Conservation (phyloP, 805 yeast genomes). For the Lipomyces kockii region DNA sequence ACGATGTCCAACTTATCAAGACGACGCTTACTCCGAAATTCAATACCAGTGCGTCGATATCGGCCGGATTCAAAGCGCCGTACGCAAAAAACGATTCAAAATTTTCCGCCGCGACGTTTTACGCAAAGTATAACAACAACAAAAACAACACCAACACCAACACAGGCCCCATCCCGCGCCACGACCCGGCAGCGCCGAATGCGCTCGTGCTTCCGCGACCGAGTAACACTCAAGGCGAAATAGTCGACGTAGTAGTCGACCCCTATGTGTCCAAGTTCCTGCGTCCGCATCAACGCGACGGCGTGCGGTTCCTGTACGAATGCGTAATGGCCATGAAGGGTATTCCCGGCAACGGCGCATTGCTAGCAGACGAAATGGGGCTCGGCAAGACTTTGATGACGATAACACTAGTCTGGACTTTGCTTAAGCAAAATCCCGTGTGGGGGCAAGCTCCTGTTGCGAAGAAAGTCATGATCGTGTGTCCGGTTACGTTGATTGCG, state of each 20-base stretch:
- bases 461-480: slow-evolving; percentile 73
- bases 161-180: slow-evolving; percentile 22
- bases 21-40: neutral
- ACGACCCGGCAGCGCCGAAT: slow-evolving; percentile 41
- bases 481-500: slow-evolving; percentile 86
- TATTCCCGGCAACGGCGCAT: slow-evolving; percentile 64
- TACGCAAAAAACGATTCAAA: neutral
- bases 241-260: slow-evolving; percentile 49
- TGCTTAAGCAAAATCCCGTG: slow-evolving; percentile 53
- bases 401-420: slow-evolving; percentile 81
- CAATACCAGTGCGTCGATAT: neutral
- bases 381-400: slow-evolving; percentile 88
- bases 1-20: neutral
- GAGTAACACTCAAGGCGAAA: slow-evolving; percentile 31
- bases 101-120: neutral
- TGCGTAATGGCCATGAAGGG: slow-evolving; percentile 75
- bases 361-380: slow-evolving; percentile 98
- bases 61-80: slow-evolving; percentile 15
- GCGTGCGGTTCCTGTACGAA: slow-evolving; percentile 78
- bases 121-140: neutral
- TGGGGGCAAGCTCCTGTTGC: slow-evolving; percentile 48
- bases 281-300: slow-evolving; percentile 88
- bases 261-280: slow-evolving; percentile 47
- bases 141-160: neutral
- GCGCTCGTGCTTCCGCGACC: slow-evolving; percentile 41